Conservation (phyloP, 2,329 filamentous ascomycete species). For the Colletotrichum falcatum region DNA sequence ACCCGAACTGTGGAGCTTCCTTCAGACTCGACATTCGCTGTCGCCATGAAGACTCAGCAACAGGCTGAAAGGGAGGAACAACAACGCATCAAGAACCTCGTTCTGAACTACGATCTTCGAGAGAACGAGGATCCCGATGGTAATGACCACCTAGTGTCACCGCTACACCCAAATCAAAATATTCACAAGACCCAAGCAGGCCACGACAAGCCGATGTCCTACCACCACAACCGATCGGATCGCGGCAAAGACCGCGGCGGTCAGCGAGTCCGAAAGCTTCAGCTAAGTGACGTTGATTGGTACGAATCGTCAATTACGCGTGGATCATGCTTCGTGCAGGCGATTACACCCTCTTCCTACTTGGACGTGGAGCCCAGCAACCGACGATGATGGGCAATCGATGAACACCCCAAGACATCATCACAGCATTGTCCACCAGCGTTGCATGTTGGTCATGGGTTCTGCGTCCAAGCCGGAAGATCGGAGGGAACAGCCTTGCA, state of each 20-base stretch:
- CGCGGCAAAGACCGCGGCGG: conserved; percentile 73
- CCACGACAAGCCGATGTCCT: conserved; percentile 62
- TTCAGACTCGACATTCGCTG: conserved; percentile 91
- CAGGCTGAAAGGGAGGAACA: conserved; percentile 96
- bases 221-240: conserved; percentile 68
- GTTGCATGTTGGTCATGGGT: conserved; percentile 14
- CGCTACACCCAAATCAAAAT: conserved; percentile 61
- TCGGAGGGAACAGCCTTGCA: conserved; percentile 14
- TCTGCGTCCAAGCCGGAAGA: conserved; percentile 9
- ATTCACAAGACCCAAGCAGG: conserved; percentile 62
- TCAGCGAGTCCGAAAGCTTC: conserved; percentile 89
- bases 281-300: conserved; percentile 98
- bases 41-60: conserved; percentile 96
- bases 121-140: conserved; percentile 85
- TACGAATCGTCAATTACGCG: conserved; percentile 59
- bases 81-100: conserved; percentile 97
- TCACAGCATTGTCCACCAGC: conserved; percentile 18
- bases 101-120: conserved; percentile 94
- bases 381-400: conserved; percentile 13
- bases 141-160: conserved; percentile 65
- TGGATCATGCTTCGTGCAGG: conserved; percentile 15
- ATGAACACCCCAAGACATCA: conserved; percentile 7
- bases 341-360: not conserved
- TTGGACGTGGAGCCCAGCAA: conserved; percentile 7
- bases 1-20: conserved; percentile 91